phyloP scores from a whole-genome alignment of 1,139 yeast genomes.

The Candida sojae region DNA sequence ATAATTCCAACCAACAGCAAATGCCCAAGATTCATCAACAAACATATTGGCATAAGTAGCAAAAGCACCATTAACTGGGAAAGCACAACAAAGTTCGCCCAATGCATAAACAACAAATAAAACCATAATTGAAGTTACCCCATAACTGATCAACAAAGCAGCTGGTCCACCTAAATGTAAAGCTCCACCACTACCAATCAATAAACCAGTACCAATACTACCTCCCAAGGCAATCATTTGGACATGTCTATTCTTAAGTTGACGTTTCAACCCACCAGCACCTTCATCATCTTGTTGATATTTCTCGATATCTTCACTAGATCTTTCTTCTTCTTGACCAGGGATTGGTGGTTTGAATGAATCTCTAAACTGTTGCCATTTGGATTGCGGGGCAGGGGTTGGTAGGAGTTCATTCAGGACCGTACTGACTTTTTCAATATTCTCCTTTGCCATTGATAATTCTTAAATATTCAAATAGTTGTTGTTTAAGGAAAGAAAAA shows the following conservation, averaged over 20 bases:
- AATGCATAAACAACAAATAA: constrained; percentile 80
- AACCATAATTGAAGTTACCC: constrained; percentile 67
- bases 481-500: neutral
- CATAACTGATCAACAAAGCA: constrained; percentile 69
- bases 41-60: constrained; percentile 69
- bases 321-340: neutral
- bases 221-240: constrained; percentile 71
- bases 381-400: constrained; percentile 7
- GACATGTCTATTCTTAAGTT: constrained; percentile 51
- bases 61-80: constrained; percentile 81
- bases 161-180: constrained; percentile 79
- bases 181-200: constrained; percentile 75
- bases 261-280: constrained; percentile 40
- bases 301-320: neutral
- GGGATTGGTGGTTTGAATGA: constrained; percentile 37
- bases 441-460: neutral
- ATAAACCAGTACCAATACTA: constrained; percentile 66
- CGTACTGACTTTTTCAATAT: neutral
- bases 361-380: constrained; percentile 27
- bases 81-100: constrained; percentile 80
- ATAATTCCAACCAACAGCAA: constrained; percentile 80
- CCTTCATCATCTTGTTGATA: constrained; percentile 25
- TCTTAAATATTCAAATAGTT: neutral
- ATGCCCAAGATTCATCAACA: constrained; percentile 77
- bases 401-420: neutral